phyloP scores from a whole-genome alignment of 371 early-diverging fungal species.

The Mucor irregularis region DNA sequence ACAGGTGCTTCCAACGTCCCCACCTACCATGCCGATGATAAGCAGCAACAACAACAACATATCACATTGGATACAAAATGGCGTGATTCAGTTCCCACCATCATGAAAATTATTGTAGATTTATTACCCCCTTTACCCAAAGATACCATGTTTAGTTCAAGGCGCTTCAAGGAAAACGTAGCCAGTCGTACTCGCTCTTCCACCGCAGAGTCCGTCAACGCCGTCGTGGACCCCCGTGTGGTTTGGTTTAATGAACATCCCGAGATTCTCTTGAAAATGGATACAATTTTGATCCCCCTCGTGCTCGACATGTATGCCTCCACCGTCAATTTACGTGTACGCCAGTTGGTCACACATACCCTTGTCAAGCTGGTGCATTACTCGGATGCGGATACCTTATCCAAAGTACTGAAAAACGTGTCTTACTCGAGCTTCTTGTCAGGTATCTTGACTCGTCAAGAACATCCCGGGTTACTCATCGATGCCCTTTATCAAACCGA shows the following conservation, averaged over 20 bases:
- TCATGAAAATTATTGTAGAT: conserved; percentile 50
- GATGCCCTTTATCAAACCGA: conserved; percentile 60
- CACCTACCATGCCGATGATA: not conserved
- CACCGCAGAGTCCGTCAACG: not conserved
- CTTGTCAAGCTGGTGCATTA: conserved; percentile 59
- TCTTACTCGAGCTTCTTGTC: conserved; percentile 63
- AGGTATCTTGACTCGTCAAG: conserved; percentile 58
- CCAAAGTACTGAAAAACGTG: conserved; percentile 42
- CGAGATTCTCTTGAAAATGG: conserved; percentile 37
- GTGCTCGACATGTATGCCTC: conserved; percentile 59
- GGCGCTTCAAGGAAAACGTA: conserved; percentile 32
- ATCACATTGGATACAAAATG: conserved; percentile 42
- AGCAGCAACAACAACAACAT: conserved; percentile 3
- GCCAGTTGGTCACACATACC: conserved; percentile 56
- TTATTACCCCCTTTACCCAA: conserved; percentile 70
- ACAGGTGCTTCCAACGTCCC: conserved; percentile 43
- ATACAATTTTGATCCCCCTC: conserved; percentile 53
- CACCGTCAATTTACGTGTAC: conserved; percentile 56
- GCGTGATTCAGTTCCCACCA: conserved; percentile 40
- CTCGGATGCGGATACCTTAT: conserved; percentile 33
- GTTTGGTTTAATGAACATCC: conserved; percentile 45
- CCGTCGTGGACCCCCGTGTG: conserved; percentile 34
- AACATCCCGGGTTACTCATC: conserved; percentile 55
- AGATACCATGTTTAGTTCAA: conserved; percentile 43
- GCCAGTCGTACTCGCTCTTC: conserved; percentile 20